Percentiles rank a stretch among this genome's conserved stretches.
phyloP scores from a whole-genome alignment of 2,329 filamentous ascomycete species.

The Phyllosticta citriasiana region DNA sequence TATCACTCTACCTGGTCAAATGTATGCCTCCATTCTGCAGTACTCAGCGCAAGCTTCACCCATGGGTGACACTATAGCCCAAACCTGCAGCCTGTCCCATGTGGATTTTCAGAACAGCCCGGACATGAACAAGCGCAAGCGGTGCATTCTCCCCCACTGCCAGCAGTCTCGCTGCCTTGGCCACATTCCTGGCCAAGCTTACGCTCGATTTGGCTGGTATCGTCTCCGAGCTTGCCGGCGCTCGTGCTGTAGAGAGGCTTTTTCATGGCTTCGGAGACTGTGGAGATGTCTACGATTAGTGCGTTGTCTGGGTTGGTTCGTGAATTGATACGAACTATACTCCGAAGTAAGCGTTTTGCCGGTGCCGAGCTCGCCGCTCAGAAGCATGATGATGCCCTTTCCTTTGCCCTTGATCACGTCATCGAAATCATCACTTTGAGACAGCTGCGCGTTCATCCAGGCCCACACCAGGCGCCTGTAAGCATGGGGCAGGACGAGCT shows the following conservation, averaged over 20 bases:
- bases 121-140: too few species aligned
- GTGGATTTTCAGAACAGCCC: too few species aligned
- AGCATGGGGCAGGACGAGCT: slow-evolving; percentile 20
- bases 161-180: too few species aligned
- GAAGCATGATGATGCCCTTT: slow-evolving; percentile 10
- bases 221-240: neutral
- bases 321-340: neutral
- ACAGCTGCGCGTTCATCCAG: slow-evolving; percentile 18
- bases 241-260: slow-evolving; percentile 32
- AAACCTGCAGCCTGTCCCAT: too few species aligned
- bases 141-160: too few species aligned
- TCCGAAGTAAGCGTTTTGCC: slow-evolving; percentile 10
- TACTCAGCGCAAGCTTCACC: too few species aligned
- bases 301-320: neutral
- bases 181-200: neutral
- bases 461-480: slow-evolving; percentile 21
- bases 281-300: neutral
- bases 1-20: too few species aligned
- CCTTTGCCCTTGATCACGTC: slow-evolving; percentile 26
- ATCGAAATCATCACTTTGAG: slow-evolving; percentile 15
- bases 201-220: neutral
- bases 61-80: too few species aligned
- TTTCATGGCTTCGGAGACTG: slow-evolving; percentile 24
- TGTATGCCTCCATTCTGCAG: too few species aligned
- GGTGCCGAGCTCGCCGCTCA: slow-evolving; percentile 1